Conservation (phyloP, 106 monocot species). For the Allium fistulosum region DNA sequence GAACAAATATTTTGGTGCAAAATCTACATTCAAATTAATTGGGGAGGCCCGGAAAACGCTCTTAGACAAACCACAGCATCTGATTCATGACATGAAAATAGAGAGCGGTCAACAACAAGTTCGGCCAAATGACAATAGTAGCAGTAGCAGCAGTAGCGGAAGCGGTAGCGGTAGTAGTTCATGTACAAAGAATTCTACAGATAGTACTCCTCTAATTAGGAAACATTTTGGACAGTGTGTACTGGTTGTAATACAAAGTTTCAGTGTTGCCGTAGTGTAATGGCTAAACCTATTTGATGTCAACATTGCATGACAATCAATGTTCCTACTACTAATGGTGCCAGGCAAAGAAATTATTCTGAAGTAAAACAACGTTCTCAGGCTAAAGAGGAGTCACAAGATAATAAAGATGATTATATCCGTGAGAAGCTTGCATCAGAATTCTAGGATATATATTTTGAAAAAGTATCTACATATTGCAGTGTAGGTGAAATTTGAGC, state of each 20-base stretch:
- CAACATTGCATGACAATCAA: slow-evolving; percentile 4
- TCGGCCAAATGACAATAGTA: slow-evolving; percentile 2
- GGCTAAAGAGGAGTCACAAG: too few species aligned
- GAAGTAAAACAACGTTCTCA: too few species aligned
- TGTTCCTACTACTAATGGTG: too few species aligned
- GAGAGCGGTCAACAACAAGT: slow-evolving; percentile 8
- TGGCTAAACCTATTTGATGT: slow-evolving; percentile 23
- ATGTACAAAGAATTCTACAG: slow-evolving; percentile 16
- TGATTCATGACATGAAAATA: slow-evolving; percentile 65
- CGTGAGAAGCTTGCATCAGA: too few species aligned
- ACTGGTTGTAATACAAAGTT: slow-evolving; percentile 40
- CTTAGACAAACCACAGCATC: slow-evolving; percentile 42
- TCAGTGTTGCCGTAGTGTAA: slow-evolving; percentile 39
- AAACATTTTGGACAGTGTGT: slow-evolving; percentile 59
- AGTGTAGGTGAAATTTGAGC: too few species aligned
- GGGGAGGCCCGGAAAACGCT: slow-evolving; percentile 69
- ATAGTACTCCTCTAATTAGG: not conserved
- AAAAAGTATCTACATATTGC: too few species aligned
- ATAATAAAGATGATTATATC: too few species aligned
- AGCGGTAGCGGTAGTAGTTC: too few species aligned
- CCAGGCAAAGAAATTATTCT: too few species aligned
- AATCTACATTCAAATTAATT: slow-evolving; percentile 78
- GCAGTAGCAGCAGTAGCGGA: too few species aligned
- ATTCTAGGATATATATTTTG: too few species aligned
- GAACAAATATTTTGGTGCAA: slow-evolving; percentile 81